Evolutionary conservation across 768 basidiomycete genomes (phyloP).

Genomic region (Auriscalpium microsporum): DNA sequence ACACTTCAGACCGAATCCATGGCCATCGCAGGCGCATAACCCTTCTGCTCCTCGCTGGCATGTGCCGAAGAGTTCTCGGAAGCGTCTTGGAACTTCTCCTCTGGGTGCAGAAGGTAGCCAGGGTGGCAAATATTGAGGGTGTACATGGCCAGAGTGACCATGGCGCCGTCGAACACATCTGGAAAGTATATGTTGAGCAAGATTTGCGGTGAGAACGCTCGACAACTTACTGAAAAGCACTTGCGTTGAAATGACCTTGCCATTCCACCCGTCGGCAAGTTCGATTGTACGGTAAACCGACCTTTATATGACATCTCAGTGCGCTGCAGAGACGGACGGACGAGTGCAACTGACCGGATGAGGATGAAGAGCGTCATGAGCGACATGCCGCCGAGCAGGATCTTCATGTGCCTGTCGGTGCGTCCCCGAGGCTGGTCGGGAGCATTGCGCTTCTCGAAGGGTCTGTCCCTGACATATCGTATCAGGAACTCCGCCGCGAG

Average conservation of each 20-base stretch:
- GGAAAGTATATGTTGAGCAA: background rate
- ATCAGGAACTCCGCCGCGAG: constrained; percentile 6
- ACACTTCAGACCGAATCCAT: too few species aligned
- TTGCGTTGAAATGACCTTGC: constrained; percentile 5
- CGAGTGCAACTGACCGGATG: constrained; percentile 1
- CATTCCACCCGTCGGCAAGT: constrained; percentile 6
- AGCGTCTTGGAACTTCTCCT: too few species aligned
- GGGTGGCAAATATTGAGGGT: constrained; percentile 10
- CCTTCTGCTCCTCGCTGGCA: too few species aligned
- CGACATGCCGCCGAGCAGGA: constrained; percentile 5
- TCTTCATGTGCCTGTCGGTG: background rate
- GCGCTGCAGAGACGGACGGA: background rate
- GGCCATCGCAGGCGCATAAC: too few species aligned
- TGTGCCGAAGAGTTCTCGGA: too few species aligned
- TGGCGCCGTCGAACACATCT: constrained; percentile 10
- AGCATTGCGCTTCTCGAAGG: background rate
- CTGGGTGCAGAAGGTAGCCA: background rate
- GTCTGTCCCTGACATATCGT: constrained; percentile 1
- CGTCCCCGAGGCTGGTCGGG: background rate
- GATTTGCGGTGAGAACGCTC: background rate
- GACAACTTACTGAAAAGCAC: constrained; percentile 5
- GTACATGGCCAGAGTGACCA: constrained; percentile 9
- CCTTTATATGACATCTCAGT: background rate
- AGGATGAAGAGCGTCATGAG: constrained; percentile 8
- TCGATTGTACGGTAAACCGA: constrained; percentile 8